These are phyloP conservation scores for Sicyos edulis DNA, from an alignment of 306 rosid species.

Conservation along the genomic window DNA sequence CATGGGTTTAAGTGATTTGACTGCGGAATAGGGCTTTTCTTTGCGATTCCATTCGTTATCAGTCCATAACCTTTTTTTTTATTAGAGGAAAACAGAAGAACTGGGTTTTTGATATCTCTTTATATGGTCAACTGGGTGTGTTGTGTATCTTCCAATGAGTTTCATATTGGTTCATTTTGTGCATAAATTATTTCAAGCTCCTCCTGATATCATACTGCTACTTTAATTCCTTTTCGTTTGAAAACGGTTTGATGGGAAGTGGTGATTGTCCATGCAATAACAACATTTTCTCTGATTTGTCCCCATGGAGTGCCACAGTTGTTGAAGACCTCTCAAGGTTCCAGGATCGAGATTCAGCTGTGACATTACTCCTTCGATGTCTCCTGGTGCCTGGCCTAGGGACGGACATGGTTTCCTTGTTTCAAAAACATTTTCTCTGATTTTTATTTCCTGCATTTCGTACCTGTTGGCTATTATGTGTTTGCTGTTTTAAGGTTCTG, in stretches of 20 bases:
- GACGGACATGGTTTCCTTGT: too few relatives aligned
- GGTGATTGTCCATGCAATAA: background rate
- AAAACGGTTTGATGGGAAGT: background rate
- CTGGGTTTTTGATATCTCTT: background rate
- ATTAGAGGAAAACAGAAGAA: background rate
- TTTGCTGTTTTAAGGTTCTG: background rate
- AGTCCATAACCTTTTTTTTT: background rate
- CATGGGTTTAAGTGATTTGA: background rate
- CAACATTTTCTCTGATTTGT: background rate
- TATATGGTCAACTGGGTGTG: background rate
- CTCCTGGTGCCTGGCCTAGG: too few relatives aligned
- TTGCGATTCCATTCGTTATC: background rate
- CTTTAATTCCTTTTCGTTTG: background rate
- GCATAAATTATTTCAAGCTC: too few relatives aligned
- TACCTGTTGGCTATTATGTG: background rate
- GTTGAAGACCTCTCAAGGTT: too few relatives aligned
- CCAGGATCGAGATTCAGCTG: too few relatives aligned
- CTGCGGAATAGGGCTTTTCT: slow-evolving; percentile 1
- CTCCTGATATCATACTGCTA: too few relatives aligned
- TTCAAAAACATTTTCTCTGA: background rate
- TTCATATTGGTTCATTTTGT: background rate
- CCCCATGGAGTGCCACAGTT: too few relatives aligned
- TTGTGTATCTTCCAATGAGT: background rate
- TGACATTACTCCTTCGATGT: too few relatives aligned
- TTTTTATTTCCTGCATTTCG: background rate